These are phyloP conservation scores for Erythrophleum fordii DNA, from an alignment of 306 rosid species.

Conservation along the genomic window DNA sequence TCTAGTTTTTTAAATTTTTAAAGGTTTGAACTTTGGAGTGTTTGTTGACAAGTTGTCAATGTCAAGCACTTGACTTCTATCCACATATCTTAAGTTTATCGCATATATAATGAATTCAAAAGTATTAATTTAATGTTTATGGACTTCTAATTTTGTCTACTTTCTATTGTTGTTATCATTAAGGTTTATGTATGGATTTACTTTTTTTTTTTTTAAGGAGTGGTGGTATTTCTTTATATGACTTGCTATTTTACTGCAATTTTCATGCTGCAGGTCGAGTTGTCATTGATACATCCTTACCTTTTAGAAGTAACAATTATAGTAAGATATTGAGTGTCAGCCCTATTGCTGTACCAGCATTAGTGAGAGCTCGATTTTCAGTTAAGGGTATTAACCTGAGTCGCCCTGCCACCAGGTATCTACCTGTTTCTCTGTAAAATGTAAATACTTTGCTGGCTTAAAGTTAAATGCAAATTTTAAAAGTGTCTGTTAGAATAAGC, in stretches of 20 bases:
- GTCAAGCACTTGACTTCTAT: background rate
- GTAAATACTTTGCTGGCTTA: slow-evolving; percentile 16
- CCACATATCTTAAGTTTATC: background rate
- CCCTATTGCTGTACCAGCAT: slow-evolving; percentile 80
- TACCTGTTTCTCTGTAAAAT: slow-evolving; percentile 22
- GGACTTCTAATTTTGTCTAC: background rate
- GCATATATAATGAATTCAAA: background rate
- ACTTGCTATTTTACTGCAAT: slow-evolving; percentile 31
- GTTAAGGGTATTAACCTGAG: slow-evolving; percentile 78
- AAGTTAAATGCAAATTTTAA: slow-evolving; percentile 10
- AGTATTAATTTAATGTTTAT: background rate
- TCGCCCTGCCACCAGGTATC: slow-evolving; percentile 70
- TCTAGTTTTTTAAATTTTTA: background rate
- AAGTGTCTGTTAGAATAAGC: background rate
- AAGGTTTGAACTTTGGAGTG: too few relatives aligned
- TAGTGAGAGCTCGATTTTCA: slow-evolving; percentile 66
- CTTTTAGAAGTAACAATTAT: slow-evolving; percentile 58
- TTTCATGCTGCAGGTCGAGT: slow-evolving; percentile 72
- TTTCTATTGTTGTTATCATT: background rate
- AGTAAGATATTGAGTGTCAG: slow-evolving; percentile 67
- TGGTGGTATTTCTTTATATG: slow-evolving; percentile 17
- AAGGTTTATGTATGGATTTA: background rate
- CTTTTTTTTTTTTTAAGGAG: background rate
- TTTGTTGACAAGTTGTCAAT: background rate
- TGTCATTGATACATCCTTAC: slow-evolving; percentile 72